Percentiles rank a stretch among this genome's conserved stretches.
Conservation (phyloP, 2,329 filamentous ascomycete genomes). For the Acarospora socialis region DNA sequence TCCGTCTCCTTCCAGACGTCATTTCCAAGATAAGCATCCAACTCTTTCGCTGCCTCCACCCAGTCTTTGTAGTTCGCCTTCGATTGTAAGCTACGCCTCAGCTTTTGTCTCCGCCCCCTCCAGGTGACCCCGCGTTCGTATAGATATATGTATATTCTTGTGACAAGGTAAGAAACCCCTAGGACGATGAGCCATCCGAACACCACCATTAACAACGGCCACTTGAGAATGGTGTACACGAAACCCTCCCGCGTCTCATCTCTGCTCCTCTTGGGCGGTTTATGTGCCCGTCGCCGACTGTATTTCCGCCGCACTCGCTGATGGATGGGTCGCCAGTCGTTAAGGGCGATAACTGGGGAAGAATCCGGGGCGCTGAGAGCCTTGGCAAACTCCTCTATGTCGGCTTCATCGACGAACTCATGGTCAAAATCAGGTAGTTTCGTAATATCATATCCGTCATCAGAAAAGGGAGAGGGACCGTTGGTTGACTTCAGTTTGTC, state of each 20-base stretch:
- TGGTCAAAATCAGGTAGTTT: slow-evolving; percentile 64
- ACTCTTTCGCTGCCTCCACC: slow-evolving; percentile 60
- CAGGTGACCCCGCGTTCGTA: slow-evolving; percentile 90
- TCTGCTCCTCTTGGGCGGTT: slow-evolving; percentile 41
- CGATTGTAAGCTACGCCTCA: slow-evolving; percentile 56
- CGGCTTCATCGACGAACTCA: slow-evolving; percentile 59
- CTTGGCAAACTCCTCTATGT: slow-evolving; percentile 63
- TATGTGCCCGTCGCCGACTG: slow-evolving; percentile 34
- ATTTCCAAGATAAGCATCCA: slow-evolving; percentile 72
- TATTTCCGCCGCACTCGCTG: slow-evolving; percentile 44
- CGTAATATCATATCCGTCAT: slow-evolving; percentile 51
- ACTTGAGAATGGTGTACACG: slow-evolving; percentile 78
- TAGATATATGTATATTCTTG: slow-evolving; percentile 66
- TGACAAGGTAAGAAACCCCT: slow-evolving; percentile 60
- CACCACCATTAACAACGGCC: slow-evolving; percentile 73
- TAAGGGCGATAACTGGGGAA: slow-evolving; percentile 68
- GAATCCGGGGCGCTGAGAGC: slow-evolving; percentile 73
- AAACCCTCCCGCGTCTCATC: slow-evolving; percentile 94
- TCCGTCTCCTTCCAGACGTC: slow-evolving; percentile 34
- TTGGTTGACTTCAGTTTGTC: slow-evolving; percentile 1
- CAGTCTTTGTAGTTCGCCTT: slow-evolving; percentile 70
- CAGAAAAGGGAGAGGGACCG: slow-evolving; percentile 7
- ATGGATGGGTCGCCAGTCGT: slow-evolving; percentile 87
- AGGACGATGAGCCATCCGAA: slow-evolving; percentile 67
- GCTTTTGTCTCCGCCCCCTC: slow-evolving; percentile 60